These are phyloP conservation scores for Oryza glumipatula DNA, from an alignment of 176 grass and related monocot genomes.

Conservation along the genomic window DNA sequence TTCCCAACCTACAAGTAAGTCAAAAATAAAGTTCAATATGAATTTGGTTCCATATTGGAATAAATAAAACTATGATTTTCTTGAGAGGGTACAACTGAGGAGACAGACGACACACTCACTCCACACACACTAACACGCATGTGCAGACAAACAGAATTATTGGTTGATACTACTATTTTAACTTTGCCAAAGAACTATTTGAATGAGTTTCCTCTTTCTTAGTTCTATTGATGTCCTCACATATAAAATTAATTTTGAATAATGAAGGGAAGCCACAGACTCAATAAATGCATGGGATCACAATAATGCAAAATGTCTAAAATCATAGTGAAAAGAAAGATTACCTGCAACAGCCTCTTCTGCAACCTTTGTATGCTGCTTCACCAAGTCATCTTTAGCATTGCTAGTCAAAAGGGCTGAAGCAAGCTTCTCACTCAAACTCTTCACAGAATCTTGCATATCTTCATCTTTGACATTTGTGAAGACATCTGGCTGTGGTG, in stretches of 20 bases:
- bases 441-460: constrained; percentile 68
- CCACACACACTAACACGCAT: too few relatives aligned
- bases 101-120: too few relatives aligned
- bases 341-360: constrained; percentile 98
- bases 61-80: neutral
- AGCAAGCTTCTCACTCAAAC: constrained; percentile 82
- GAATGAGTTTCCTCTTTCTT: constrained; percentile 21
- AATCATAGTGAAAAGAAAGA: neutral
- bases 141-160: neutral
- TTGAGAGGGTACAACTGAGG: too few relatives aligned
- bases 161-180: constrained; percentile 3
- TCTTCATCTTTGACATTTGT: constrained; percentile 37
- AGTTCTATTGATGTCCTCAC: neutral
- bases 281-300: neutral
- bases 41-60: constrained; percentile 3
- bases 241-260: constrained; percentile 24
- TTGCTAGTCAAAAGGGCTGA: constrained; percentile 79
- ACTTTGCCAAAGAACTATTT: neutral
- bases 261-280: neutral
- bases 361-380: constrained; percentile 91
- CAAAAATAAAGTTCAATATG: constrained; percentile 16
- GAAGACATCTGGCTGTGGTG: constrained; percentile 28
- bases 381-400: constrained; percentile 93
- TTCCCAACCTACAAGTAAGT: constrained; percentile 80
- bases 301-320: constrained; percentile 3